Evolutionary conservation across 768 basidiomycete genomes (phyloP), one percentile per base, ranked within the genome.

Genomic region (Termitomyces titanicus): DNA sequence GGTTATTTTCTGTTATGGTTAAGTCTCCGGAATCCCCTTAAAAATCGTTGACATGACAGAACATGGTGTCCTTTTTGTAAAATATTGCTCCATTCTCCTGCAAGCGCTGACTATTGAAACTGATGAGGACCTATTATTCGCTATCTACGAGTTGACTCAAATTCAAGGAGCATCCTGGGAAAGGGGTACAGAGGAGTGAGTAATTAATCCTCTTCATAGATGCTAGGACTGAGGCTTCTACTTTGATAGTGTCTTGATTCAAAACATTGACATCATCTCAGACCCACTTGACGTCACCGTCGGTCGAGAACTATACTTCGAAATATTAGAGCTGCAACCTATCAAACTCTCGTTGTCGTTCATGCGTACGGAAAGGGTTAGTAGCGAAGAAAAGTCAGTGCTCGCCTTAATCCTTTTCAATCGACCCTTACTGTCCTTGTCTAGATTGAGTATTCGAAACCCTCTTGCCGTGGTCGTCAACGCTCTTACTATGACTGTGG

Each of bases 51-150:
- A 18, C 5, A 22, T 31, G 27, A 9, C 48, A 99, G 97, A 88
- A n/a, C 97, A 98, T 61, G 97, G 97, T 17, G 97, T 99, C 9
- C 70, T 93, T n/a, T 98, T 97, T 68, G 80, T 99, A 74, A 98
- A 98, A 72, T 98, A 98, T 65, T 96, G 92, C 51, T 95, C 95
- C 2, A 82, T 98, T 49, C 74, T 99, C 13, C 74, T 99, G 15
- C 97, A 99, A 67, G 92, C 95, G 2, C 75, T 98, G 69, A 97
- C 94, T 0, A 85, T 99, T 15, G 94, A 98, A 65, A 82, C 91
- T n/a, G 97, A 99, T 66, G 97, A 99, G 71, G 97, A 98, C 70
- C 85, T 99, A 58, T 69, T 98, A 37, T 98, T 94, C 64, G 85
- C 95, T 0, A 70, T 98, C 10, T 88, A 94, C 63, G 96, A 99